A percentile compares a stretch with the other conserved stretches of the same genome.
These are phyloP conservation scores for Flagelloscypha sp. DNA, from an alignment of 768 basidiomycete genomes.

Conservation along the genomic window DNA sequence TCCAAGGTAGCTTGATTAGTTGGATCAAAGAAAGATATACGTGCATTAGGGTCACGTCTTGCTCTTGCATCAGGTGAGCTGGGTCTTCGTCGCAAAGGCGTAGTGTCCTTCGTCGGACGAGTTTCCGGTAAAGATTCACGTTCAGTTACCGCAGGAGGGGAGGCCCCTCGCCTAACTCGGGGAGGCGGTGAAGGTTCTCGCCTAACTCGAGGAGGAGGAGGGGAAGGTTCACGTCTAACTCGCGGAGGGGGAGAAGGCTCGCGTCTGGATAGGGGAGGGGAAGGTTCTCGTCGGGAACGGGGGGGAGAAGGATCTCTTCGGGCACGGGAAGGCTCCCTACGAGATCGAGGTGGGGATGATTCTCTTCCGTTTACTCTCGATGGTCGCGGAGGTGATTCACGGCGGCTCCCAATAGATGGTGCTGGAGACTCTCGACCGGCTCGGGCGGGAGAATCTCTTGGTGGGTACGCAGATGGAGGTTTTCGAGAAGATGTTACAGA, in stretches of 20 bases:
- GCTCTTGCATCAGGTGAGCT: slow-evolving; percentile 20
- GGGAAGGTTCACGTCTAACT: slow-evolving; percentile 15
- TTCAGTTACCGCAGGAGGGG: slow-evolving; percentile 18
- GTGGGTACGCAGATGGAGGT: no score
- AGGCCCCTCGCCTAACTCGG: slow-evolving; percentile 14
- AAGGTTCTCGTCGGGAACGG: slow-evolving; percentile 24
- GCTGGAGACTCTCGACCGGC: no score
- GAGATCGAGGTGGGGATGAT: no score
- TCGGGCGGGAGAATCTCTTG: no score
- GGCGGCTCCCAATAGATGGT: no score
- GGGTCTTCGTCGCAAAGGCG: slow-evolving; percentile 13
- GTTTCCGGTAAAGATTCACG: no score
- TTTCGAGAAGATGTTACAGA: slow-evolving; percentile 19
- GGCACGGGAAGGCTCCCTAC: slow-evolving; percentile 10
- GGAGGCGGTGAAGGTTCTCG: slow-evolving; percentile 15
- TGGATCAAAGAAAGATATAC: slow-evolving; percentile 79
- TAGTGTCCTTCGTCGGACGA: no score
- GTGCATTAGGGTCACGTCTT: slow-evolving; percentile 57
- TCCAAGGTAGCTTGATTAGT: slow-evolving; percentile 68
- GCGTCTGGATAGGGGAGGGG: slow-evolving; percentile 19
- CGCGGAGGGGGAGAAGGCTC: not conserved
- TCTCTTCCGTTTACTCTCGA: no score
- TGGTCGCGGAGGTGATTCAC: no score
- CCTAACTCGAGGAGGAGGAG: slow-evolving; percentile 16
- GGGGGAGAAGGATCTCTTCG: slow-evolving; percentile 10